Conservation (phyloP, 345 rosid genomes). For the Eucalyptus cloeziana region DNA sequence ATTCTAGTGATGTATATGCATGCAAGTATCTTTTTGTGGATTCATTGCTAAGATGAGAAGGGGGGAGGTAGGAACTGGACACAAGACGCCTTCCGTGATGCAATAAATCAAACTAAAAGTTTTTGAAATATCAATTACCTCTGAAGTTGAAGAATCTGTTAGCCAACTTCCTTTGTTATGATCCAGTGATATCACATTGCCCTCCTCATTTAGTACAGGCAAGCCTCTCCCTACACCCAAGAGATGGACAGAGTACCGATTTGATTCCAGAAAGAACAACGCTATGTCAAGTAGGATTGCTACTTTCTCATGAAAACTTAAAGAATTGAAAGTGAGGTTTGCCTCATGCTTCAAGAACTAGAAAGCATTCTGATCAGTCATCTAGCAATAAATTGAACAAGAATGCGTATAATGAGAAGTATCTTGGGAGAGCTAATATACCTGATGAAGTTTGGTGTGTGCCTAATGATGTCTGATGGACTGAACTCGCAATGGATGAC, state of each 20-base stretch:
- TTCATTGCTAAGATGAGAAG: background rate
- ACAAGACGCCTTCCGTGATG: background rate
- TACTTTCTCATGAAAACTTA: background rate
- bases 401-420: background rate
- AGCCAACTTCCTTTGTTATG: conserved; percentile 49
- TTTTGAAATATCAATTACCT: conserved; percentile 28
- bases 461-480: conserved; percentile 57
- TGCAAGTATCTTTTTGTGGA: background rate
- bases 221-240: conserved; percentile 52
- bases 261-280: background rate
- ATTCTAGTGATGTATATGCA: background rate
- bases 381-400: background rate
- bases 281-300: background rate
- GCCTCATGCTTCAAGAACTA: background rate
- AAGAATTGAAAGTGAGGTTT: background rate
- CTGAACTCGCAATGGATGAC: conserved; percentile 74
- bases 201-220: conserved; percentile 86
- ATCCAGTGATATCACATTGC: conserved; percentile 43
- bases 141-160: conserved; percentile 41
- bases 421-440: background rate
- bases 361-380: background rate
- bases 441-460: conserved; percentile 51
- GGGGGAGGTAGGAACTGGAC: background rate
- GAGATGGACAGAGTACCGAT: background rate
- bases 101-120: background rate